Conservation (phyloP, 2,329 filamentous ascomycete species). For the Alternaria angustiovoidea region DNA sequence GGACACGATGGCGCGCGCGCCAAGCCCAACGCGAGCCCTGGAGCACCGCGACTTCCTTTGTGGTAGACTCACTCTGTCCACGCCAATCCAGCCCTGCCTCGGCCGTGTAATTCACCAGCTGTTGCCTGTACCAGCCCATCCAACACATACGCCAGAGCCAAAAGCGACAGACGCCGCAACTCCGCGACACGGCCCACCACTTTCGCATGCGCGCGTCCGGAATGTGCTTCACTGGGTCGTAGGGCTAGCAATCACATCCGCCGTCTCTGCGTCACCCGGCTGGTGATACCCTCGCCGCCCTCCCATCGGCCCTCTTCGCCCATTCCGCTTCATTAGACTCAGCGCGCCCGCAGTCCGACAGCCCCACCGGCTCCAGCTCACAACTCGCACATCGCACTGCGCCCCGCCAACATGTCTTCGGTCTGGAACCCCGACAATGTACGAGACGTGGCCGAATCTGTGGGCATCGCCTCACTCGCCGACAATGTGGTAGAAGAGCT, state of each 20-base stretch:
- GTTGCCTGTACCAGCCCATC: neutral
- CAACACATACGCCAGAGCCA: neutral
- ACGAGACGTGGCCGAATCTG: conserved; percentile 92
- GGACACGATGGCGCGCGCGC: conserved; percentile 16
- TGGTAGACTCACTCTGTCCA: neutral
- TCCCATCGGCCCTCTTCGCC: conserved; percentile 23
- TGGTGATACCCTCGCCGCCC: conserved; percentile 37
- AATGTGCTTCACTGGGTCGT: conserved; percentile 40
- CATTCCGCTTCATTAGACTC: conserved; percentile 23
- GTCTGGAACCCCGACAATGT: conserved; percentile 98
- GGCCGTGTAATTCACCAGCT: neutral
- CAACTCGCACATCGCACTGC: conserved; percentile 17
- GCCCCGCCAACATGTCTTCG: conserved; percentile 51
- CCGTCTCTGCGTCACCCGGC: conserved; percentile 36
- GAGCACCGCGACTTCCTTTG: conserved; percentile 34
- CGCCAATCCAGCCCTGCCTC: neutral
- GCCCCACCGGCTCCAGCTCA: conserved; percentile 20
- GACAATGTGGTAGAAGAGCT: conserved; percentile 89
- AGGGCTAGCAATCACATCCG: conserved; percentile 43
- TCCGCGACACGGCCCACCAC: conserved; percentile 16
- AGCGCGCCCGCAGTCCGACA: conserved; percentile 15
- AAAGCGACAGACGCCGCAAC: neutral
- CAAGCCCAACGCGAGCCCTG: conserved; percentile 25
- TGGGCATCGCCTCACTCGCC: conserved; percentile 81
- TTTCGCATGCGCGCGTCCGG: conserved; percentile 37